phyloP scores from a whole-genome alignment of 177 flowering plant species.

The Vitis hybrid region DNA sequence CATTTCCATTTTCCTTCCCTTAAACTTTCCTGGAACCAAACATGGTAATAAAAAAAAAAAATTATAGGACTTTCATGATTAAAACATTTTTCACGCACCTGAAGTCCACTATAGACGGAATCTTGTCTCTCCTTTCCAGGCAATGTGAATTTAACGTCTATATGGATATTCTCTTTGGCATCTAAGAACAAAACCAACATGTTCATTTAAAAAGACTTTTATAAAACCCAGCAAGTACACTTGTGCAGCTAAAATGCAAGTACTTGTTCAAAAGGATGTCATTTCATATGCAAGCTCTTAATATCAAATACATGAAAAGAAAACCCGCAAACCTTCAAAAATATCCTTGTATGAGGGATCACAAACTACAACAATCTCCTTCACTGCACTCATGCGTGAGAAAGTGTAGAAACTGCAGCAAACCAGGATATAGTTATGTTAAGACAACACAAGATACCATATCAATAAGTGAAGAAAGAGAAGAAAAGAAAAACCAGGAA shows the following conservation, averaged over 20 bases:
- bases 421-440: conserved; percentile 7
- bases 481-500: neutral
- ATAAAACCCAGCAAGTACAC: neutral
- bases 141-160: conserved; percentile 78
- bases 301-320: conserved; percentile 7
- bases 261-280: neutral
- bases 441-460: neutral
- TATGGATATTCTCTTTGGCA: conserved; percentile 40
- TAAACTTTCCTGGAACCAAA: too few species aligned
- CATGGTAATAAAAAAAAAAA: too few species aligned
- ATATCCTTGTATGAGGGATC: conserved; percentile 92
- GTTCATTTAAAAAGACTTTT: conserved; percentile 2
- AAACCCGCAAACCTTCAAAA: conserved; percentile 69
- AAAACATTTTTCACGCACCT: conserved; percentile 46
- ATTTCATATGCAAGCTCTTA: neutral
- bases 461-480: neutral
- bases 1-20: too few species aligned
- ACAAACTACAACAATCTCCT: conserved; percentile 94
- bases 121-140: conserved; percentile 99
- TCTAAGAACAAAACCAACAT: conserved; percentile 40
- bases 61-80: too few species aligned
- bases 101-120: conserved; percentile 94
- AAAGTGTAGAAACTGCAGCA: conserved; percentile 84
- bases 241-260: neutral
- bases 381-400: conserved; percentile 72